phyloP scores from a whole-genome alignment of 1,284 basidiomycete genomes.

The Porphyrellus sp. region DNA sequence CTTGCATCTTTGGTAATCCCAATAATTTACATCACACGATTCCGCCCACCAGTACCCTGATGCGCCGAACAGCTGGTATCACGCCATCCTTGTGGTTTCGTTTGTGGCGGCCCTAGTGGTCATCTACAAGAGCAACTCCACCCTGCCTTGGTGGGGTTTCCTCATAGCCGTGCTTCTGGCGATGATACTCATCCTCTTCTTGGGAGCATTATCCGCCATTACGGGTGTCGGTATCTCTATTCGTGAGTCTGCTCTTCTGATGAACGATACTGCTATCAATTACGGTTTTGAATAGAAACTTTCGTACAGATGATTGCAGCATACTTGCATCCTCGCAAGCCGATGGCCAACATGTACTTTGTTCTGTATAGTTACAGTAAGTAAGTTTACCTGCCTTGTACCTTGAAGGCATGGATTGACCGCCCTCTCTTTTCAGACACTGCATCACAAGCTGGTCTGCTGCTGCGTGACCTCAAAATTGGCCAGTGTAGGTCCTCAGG shows the following conservation, averaged over 20 bases:
- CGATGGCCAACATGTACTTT: conserved; percentile 58
- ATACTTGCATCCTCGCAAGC: conserved; percentile 58
- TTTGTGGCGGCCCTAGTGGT: conserved; percentile 43
- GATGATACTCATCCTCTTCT: conserved; percentile 44
- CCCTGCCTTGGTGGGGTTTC: conserved; percentile 50
- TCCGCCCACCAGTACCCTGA: conserved; percentile 41
- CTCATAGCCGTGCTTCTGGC: conserved; percentile 41
- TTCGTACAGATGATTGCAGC: conserved; percentile 59
- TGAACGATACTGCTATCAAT: background rate
- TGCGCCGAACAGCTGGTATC: conserved; percentile 48
- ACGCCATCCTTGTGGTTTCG: conserved; percentile 37
- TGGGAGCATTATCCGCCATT: conserved; percentile 49
- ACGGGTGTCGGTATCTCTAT: conserved; percentile 50
- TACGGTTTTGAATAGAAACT: conserved; percentile 12
- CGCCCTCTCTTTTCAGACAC: conserved; percentile 42
- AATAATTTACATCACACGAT: background rate
- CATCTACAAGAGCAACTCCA: conserved; percentile 49
- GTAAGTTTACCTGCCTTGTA: background rate
- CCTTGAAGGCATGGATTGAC: no score
- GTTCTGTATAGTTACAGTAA: conserved; percentile 86
- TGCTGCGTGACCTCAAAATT: conserved; percentile 57
- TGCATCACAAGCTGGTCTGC: conserved; percentile 41
- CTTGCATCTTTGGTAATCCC: background rate
- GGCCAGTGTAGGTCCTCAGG: conserved; percentile 45
- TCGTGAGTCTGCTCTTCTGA: conserved; percentile 33